A percentile compares a stretch with the other conserved stretches of the same genome.
Evolutionary conservation across 2,329 filamentous ascomycete species (phyloP).

Genomic region (Podosphaera aphanis): DNA sequence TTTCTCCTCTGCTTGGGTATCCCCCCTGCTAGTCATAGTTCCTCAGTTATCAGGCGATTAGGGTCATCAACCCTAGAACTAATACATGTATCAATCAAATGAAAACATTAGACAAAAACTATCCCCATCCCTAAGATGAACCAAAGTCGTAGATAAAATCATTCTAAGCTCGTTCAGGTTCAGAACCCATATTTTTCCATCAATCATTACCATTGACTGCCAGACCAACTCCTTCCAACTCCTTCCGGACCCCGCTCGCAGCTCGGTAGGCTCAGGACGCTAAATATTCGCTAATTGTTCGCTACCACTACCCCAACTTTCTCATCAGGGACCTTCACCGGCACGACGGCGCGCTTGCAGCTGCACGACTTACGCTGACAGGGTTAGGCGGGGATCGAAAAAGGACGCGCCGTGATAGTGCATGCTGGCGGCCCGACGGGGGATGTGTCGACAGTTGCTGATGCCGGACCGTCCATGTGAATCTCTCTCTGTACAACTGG

Average conservation of each 20-base stretch:
- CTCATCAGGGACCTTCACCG: not conserved
- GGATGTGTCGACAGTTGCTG: not conserved
- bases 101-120: not conserved
- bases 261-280: too few species aligned
- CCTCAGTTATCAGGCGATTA: not conserved
- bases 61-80: not conserved
- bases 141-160: not conserved
- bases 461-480: not conserved
- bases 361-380: not conserved
- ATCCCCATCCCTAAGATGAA: not conserved
- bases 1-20: not conserved
- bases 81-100: too few species aligned
- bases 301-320: not conserved
- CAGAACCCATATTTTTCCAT: not conserved
- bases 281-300: not conserved
- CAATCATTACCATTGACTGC: not conserved
- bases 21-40: not conserved
- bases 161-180: not conserved
- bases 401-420: not conserved
- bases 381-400: not conserved
- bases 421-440: not conserved
- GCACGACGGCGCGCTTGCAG: conserved; percentile 1
- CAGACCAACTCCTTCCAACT: not conserved
- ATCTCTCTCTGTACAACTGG: not conserved
- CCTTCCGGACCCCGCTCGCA: too few species aligned